Percentiles rank a stretch among this genome's conserved stretches.
phyloP scores from a whole-genome alignment of 2,329 filamentous ascomycete genomes.

The Rhinocladiella similis region DNA sequence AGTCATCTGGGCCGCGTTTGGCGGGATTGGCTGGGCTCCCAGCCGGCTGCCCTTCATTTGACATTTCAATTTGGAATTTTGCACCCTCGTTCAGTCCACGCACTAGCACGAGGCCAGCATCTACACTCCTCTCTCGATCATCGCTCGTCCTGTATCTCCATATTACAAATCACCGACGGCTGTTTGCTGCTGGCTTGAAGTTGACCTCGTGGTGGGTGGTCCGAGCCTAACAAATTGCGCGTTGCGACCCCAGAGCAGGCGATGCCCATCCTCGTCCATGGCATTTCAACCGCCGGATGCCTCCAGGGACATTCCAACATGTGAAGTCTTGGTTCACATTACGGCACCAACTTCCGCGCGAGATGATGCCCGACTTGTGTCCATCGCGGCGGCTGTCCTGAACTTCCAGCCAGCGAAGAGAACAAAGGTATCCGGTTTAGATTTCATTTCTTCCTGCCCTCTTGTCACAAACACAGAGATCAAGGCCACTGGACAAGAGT shows the following conservation, averaged over 20 bases:
- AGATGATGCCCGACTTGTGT: constrained; percentile 41
- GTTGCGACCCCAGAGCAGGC: no score
- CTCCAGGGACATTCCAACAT: constrained; percentile 17
- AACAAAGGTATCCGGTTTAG: constrained; percentile 31
- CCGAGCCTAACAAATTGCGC: no score
- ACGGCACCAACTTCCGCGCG: constrained; percentile 37
- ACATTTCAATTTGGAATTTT: constrained; percentile 11
- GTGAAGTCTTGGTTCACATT: constrained; percentile 45
- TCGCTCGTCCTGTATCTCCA: background rate
- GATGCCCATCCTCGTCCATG: no score
- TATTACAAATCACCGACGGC: no score
- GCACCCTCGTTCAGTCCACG: background rate
- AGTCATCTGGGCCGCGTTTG: background rate
- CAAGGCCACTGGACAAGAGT: background rate
- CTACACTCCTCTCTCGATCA: background rate
- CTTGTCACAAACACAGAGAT: background rate
- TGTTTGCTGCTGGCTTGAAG: no score
- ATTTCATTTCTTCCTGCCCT: background rate
- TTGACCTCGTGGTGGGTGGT: no score
- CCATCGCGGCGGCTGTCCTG: constrained; percentile 40
- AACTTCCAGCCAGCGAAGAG: constrained; percentile 33
- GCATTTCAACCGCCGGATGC: no score
- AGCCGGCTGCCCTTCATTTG: background rate
- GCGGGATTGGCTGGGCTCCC: background rate
- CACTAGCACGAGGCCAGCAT: background rate